phyloP scores from a whole-genome alignment of 2,329 filamentous ascomycete genomes.

The Lasiodiplodia hormozganensis region DNA sequence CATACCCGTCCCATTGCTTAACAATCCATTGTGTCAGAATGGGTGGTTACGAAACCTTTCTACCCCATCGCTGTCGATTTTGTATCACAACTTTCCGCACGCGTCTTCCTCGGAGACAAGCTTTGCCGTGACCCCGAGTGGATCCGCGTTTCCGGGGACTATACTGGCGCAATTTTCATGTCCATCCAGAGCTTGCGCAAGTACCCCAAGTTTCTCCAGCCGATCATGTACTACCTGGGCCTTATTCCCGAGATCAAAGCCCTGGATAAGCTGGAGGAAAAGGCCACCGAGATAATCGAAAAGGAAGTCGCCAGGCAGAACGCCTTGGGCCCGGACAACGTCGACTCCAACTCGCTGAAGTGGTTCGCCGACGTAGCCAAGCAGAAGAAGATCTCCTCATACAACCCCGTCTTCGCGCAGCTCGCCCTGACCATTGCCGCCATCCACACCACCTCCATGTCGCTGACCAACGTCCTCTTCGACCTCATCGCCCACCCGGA shows the following conservation, averaged over 20 bases:
- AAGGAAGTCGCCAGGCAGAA: not conserved
- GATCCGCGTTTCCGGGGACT: constrained; percentile 44
- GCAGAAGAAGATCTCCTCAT: not conserved
- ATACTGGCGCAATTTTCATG: constrained; percentile 45
- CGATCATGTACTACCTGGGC: constrained; percentile 24
- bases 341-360: not conserved
- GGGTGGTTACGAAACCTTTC: not conserved
- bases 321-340: not conserved
- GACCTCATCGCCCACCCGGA: constrained; percentile 33
- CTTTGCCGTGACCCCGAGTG: constrained; percentile 49
- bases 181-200: constrained; percentile 41
- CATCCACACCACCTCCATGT: constrained; percentile 30
- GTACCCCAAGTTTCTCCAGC: constrained; percentile 44
- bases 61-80: not conserved
- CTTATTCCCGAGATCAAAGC: not conserved
- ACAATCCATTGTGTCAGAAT: not conserved
- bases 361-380: not conserved
- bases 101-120: constrained; percentile 44
- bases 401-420: not conserved
- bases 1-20: not conserved
- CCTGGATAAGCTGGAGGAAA: not conserved
- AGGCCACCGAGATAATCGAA: not conserved
- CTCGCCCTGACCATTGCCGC: constrained; percentile 29
- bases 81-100: not conserved
- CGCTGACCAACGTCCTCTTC: not conserved